phyloP scores from a whole-genome alignment of 148 eudicot species.

The Drosera capensis region DNA sequence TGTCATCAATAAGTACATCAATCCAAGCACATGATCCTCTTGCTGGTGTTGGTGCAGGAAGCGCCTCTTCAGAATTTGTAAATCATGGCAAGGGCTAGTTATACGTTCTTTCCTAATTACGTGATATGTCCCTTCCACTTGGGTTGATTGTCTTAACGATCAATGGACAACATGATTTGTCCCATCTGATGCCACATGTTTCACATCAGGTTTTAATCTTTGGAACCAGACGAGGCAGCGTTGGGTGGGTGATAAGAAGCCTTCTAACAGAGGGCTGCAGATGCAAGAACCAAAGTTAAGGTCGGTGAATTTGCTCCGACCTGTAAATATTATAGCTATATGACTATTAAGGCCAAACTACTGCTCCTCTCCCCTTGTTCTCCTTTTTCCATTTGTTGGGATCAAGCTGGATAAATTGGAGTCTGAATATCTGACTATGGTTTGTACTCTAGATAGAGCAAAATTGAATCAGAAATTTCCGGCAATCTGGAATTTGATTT shows the following conservation, averaged over 20 bases:
- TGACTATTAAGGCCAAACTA: background rate
- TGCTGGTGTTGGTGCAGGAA: conserved; percentile 28
- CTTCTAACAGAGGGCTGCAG: conserved; percentile 17
- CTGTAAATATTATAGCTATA: background rate
- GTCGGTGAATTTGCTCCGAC: background rate
- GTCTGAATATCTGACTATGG: too few species aligned
- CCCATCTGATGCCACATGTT: background rate
- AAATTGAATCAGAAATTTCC: too few species aligned
- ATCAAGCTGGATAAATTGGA: too few species aligned
- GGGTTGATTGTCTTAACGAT: background rate
- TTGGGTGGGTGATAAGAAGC: conserved; percentile 54
- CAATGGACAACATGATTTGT: background rate
- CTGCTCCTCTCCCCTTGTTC: background rate
- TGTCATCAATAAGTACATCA: conserved; percentile 48
- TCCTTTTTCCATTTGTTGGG: background rate
- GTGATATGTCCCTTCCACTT: background rate
- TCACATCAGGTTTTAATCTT: conserved; percentile 45
- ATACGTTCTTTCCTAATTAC: background rate
- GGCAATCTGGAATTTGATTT: too few species aligned
- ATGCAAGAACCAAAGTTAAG: conserved; percentile 8
- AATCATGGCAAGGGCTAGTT: conserved; percentile 49
- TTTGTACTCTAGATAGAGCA: too few species aligned
- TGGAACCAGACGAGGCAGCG: conserved; percentile 83
- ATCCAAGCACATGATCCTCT: conserved; percentile 18
- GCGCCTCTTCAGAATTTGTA: conserved; percentile 47